phyloP scores from a whole-genome alignment of 192 early-diverging fungal genomes.

The Diversispora epigaea region DNA sequence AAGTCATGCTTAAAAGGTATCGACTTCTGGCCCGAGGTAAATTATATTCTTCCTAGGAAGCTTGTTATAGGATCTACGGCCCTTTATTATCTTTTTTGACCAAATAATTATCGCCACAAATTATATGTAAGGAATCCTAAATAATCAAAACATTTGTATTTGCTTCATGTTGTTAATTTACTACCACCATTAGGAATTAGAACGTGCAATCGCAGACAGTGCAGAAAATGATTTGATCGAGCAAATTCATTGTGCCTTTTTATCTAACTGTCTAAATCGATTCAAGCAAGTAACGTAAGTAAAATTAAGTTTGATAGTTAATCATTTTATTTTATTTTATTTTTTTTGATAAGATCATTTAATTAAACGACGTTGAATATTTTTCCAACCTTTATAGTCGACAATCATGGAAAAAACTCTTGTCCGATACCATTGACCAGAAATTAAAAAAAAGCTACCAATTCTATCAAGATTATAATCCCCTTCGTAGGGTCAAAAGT shows the following conservation, averaged over 20 bases:
- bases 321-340: neutral
- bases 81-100: neutral
- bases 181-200: slow-evolving; percentile 8
- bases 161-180: neutral
- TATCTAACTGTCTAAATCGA: slow-evolving; percentile 19
- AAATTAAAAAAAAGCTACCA: slow-evolving; percentile 23
- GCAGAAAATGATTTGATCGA: slow-evolving; percentile 13
- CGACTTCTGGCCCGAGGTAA: slow-evolving; percentile 32
- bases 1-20: slow-evolving; percentile 3
- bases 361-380: neutral
- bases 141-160: neutral
- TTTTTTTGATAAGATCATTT: neutral
- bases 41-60: neutral
- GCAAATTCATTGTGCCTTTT: slow-evolving; percentile 20
- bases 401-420: slow-evolving; percentile 7
- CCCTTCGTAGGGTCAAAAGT: slow-evolving; percentile 22
- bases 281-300: slow-evolving; percentile 18
- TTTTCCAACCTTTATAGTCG: slow-evolving; percentile 17
- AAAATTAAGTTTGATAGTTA: neutral
- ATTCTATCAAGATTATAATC: slow-evolving; percentile 26
- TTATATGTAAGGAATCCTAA: neutral
- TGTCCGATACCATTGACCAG: slow-evolving; percentile 23
- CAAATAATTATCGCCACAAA: neutral
- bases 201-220: neutral
- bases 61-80: neutral